phyloP scores from a whole-genome alignment of 192 early-diverging fungal species.

The Martensiomyces pterosporus region DNA sequence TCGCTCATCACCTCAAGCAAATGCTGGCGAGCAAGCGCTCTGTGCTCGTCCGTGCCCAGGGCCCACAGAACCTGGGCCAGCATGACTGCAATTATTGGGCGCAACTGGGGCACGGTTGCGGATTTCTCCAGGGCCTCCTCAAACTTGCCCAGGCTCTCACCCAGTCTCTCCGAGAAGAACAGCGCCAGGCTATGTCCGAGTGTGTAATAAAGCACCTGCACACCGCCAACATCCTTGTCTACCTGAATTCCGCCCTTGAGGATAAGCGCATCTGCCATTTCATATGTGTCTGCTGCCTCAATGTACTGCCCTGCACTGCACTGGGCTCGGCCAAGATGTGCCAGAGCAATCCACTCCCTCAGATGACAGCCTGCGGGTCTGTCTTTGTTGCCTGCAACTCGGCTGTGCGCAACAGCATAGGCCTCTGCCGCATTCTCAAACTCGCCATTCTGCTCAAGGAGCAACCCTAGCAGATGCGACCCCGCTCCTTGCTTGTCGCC shows the following conservation, averaged over 20 bases:
- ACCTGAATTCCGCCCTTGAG: too few relatives aligned
- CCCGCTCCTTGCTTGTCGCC: slow-evolving; percentile 21
- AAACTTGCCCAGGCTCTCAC: slow-evolving; percentile 68
- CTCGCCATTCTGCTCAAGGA: slow-evolving; percentile 71
- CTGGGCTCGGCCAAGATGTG: slow-evolving; percentile 66
- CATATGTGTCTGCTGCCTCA: slow-evolving; percentile 57
- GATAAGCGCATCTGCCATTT: slow-evolving; percentile 14
- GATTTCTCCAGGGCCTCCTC: slow-evolving; percentile 60
- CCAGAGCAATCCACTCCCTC: slow-evolving; percentile 50
- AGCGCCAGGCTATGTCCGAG: slow-evolving; percentile 71
- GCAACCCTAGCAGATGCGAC: slow-evolving; percentile 58
- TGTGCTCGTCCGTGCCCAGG: slow-evolving; percentile 72
- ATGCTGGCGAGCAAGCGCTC: slow-evolving; percentile 72
- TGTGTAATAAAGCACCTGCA: slow-evolving; percentile 10
- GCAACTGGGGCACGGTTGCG: slow-evolving; percentile 45
- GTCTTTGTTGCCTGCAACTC: slow-evolving; percentile 3
- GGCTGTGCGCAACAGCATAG: slow-evolving; percentile 51
- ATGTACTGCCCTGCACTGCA: slow-evolving; percentile 59
- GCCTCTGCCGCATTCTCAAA: slow-evolving; percentile 62
- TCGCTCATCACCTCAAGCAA: slow-evolving; percentile 53
- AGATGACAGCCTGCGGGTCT: too few relatives aligned
- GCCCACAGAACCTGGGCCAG: slow-evolving; percentile 89
- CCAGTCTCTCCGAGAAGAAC: slow-evolving; percentile 65
- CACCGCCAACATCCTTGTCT: slow-evolving; percentile 14
- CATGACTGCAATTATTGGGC: slow-evolving; percentile 65